Base-by-base conservation (phyloP, 768 basidiomycete species). In the Suillus sp. region DNA sequence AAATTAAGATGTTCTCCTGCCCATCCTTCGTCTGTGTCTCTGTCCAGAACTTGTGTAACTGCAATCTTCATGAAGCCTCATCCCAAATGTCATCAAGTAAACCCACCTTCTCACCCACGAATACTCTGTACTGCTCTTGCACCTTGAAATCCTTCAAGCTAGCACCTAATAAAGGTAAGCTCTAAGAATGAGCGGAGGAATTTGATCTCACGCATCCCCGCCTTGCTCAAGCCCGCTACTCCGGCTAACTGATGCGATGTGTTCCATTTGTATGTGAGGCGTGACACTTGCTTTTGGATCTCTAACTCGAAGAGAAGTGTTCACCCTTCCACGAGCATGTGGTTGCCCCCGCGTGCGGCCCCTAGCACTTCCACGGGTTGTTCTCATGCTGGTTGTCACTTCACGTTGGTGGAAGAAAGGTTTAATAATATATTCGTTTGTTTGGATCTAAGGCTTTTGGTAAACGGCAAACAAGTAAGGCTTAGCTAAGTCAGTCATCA, bases 201-300 rank as follows among this genome's bases (percentile, higher is more conserved):
- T 54, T n/a, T 7, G 27, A 30, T 70, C 91, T 82, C 75, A 93
- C 91, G 83, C 81, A 75, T 92, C 88, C 43, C 91, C 90, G 64
- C 86, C 89, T 67, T 84, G 86, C 67, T 88, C 88, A 30, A 92
- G 71, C 11, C 91, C 90, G 66, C 91, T 88, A 68, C 89, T 91
- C 45, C 91, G 81, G 70, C 91, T 92, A 54, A 92, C 84, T 2
- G 89, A 90, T 1, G 90, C 82, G 55, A 92, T 83, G 57, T 83
- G 76, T 63, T 89, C 85, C 86, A 91, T 87, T 50, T 78, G 81
- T 18, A 18, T 20, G 16, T 40, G 25, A 7, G 56, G 56, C 25
- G 56, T 27, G 11, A 18, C 37, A 18, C 34, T 8, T 56, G 54
- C n/a, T 20, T 20, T 57, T 20, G 56, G 11, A 27, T 20, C 40